These are phyloP conservation scores for Tephrocybe sp. DNA, from an alignment of 768 basidiomycete species.

Conservation along the genomic window DNA sequence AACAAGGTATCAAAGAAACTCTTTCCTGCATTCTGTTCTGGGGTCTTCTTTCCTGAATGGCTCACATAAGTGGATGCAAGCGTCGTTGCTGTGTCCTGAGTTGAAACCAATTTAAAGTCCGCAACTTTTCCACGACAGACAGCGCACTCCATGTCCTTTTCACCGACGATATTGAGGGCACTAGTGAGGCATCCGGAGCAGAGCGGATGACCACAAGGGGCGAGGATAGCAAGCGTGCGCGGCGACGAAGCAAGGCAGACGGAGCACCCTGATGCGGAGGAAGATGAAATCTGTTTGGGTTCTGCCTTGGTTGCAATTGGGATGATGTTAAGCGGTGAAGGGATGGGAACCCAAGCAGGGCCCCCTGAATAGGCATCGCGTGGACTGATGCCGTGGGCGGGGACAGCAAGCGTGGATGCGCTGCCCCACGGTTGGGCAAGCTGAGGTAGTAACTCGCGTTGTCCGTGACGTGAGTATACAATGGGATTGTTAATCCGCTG, in stretches of 20 bases:
- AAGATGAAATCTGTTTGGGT: constrained; percentile 5
- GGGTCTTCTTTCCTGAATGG: constrained; percentile 16
- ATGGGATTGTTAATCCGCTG: constrained; percentile 26
- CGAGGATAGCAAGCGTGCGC: constrained; percentile 57
- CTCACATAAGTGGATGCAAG: neutral
- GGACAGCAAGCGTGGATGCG: constrained; percentile 1
- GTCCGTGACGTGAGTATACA: constrained; percentile 8
- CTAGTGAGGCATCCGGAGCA: constrained; percentile 84
- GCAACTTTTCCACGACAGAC: constrained; percentile 70
- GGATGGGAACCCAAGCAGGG: constrained; percentile 21
- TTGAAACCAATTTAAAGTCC: constrained; percentile 57
- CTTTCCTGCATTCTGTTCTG: constrained; percentile 11
- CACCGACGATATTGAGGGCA: constrained; percentile 84
- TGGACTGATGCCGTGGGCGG: neutral
- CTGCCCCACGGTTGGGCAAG: constrained; percentile 6
- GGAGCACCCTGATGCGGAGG: constrained; percentile 48
- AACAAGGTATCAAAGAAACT: constrained; percentile 35
- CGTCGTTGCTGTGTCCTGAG: constrained; percentile 14
- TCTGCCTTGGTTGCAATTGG: neutral
- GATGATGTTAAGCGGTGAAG: constrained; percentile 10
- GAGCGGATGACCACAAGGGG: constrained; percentile 72
- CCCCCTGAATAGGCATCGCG: constrained; percentile 10
- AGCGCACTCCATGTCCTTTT: constrained; percentile 84
- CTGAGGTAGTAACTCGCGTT: constrained; percentile 11
- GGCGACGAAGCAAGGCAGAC: constrained; percentile 53